Evolutionary conservation across 352 stramenopile species (phyloP).

Genomic region (Phytopythium cucurbitacearum): DNA sequence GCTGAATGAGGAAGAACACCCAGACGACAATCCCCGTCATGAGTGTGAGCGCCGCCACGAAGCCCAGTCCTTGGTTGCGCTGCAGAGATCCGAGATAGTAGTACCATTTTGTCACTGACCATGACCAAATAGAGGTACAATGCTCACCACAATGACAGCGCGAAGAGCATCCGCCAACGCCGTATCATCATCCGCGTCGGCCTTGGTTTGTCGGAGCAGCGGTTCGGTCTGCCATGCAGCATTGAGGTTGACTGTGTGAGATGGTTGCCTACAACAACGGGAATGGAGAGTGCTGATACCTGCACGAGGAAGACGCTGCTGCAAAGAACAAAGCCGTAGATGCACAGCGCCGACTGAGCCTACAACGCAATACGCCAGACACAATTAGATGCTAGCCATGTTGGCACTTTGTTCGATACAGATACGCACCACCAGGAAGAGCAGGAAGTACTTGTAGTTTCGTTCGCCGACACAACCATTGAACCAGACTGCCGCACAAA

Average conservation of each 20-base stretch:
- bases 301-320: constrained; percentile 55
- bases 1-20: constrained; percentile 71
- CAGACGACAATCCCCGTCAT: constrained; percentile 60
- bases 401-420: background rate
- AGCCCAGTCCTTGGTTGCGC: constrained; percentile 61
- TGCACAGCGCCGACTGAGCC: constrained; percentile 38
- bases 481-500: constrained; percentile 62
- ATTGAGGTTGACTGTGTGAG: background rate
- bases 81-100: constrained; percentile 7
- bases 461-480: constrained; percentile 79
- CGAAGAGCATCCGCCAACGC: constrained; percentile 41
- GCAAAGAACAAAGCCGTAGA: constrained; percentile 45
- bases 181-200: constrained; percentile 12
- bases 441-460: constrained; percentile 78
- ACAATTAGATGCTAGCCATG: too few relatives aligned
- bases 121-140: constrained; percentile 3
- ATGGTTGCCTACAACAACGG: background rate
- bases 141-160: constrained; percentile 39
- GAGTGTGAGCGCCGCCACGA: constrained; percentile 59
- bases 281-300: constrained; percentile 12
- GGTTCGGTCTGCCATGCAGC: constrained; percentile 24
- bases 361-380: constrained; percentile 2
- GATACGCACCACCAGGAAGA: constrained; percentile 38
- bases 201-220: constrained; percentile 20
- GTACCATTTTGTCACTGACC: background rate